Percentiles rank a stretch among this genome's conserved stretches.
Conservation (phyloP, 139 green algal species). For the Chlamydomonas asymmetrica region DNA sequence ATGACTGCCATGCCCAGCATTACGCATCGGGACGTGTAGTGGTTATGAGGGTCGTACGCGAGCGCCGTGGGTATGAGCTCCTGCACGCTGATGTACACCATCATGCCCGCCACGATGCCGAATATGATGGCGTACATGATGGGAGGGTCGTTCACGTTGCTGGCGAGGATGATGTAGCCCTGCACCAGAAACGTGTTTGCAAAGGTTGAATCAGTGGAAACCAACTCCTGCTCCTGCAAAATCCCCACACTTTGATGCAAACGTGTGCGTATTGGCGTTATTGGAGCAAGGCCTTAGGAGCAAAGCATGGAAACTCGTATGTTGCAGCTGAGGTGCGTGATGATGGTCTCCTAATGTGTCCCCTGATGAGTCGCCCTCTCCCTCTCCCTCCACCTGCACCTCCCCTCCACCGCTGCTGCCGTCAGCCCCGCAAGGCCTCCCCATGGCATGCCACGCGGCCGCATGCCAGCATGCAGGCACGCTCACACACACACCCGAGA, state of each 20-base stretch:
- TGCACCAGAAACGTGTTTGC: neutral
- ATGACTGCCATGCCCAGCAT: slow-evolving; percentile 77
- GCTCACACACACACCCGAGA: neutral
- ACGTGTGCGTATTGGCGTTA: neutral
- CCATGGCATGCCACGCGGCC: neutral
- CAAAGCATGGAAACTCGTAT: slow-evolving; percentile 2
- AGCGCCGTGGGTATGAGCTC: slow-evolving; percentile 86
- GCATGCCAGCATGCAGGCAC: neutral
- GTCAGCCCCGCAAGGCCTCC: too few species aligned
- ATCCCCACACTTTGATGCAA: neutral
- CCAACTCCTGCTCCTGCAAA: neutral
- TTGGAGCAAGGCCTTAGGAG: neutral
- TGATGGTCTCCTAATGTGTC: too few species aligned
- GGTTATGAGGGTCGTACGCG: slow-evolving; percentile 72
- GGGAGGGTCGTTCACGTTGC: neutral
- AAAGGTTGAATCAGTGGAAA: neutral
- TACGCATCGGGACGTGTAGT: slow-evolving; percentile 42
- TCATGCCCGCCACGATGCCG: slow-evolving; percentile 78
- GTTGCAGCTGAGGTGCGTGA: too few species aligned
- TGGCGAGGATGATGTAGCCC: slow-evolving; percentile 33
- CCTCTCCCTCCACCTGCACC: too few species aligned
- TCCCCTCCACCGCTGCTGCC: too few species aligned
- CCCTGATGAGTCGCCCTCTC: too few species aligned
- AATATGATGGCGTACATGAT: slow-evolving; percentile 72
- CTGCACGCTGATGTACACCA: slow-evolving; percentile 74